These are phyloP conservation scores for Coemansia sp. DNA, from an alignment of 192 early-diverging fungal species.

Conservation along the genomic window DNA sequence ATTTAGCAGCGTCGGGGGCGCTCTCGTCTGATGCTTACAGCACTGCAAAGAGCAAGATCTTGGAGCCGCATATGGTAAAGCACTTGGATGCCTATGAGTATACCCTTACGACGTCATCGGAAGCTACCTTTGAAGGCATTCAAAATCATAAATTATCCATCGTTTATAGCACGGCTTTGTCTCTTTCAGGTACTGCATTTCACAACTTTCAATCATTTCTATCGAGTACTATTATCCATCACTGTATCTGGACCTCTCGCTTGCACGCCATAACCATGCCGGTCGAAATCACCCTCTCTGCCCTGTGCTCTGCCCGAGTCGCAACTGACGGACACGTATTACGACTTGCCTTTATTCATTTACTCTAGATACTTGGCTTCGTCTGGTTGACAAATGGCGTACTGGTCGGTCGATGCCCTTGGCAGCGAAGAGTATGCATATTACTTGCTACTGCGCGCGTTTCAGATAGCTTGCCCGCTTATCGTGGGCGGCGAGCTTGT, in stretches of 20 bases:
- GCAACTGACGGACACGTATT: background rate
- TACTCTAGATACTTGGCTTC: background rate
- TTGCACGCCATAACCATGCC: background rate
- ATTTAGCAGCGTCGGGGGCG: conserved; percentile 60
- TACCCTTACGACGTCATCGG: conserved; percentile 58
- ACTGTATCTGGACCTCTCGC: background rate
- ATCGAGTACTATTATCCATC: no score
- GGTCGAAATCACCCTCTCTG: background rate
- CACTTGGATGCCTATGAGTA: conserved; percentile 54
- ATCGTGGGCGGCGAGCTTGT: conserved; percentile 23
- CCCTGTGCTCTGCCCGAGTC: background rate
- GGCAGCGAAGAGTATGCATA: conserved; percentile 15
- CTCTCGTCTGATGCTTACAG: background rate
- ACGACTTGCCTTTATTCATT: background rate
- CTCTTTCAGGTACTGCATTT: no score
- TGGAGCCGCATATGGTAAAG: conserved; percentile 62
- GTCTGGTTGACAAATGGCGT: background rate
- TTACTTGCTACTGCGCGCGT: conserved; percentile 11
- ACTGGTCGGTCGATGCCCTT: background rate
- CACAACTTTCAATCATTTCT: no score
- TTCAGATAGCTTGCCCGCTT: conserved; percentile 9
- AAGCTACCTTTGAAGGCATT: conserved; percentile 67
- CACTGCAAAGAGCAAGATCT: conserved; percentile 13
- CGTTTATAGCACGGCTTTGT: no score
- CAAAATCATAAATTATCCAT: conserved; percentile 48